Percentiles rank a stretch among this genome's conserved stretches.
Conservation (phyloP, 805 yeast species). For the Saturnispora kantuleensis region DNA sequence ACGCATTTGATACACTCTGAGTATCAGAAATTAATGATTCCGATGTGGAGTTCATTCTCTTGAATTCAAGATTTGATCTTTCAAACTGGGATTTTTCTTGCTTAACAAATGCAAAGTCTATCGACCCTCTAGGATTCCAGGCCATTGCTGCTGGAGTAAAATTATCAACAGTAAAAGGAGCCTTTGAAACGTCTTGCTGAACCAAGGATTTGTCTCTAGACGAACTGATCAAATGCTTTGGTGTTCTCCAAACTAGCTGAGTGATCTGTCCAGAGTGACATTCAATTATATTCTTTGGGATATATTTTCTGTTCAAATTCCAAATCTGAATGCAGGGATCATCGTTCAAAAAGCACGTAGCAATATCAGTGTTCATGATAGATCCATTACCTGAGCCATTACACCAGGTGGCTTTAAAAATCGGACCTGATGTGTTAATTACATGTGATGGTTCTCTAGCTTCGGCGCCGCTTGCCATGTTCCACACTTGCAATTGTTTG, state of each 20-base stretch:
- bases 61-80: constrained; percentile 9
- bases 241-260: constrained; percentile 48
- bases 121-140: constrained; percentile 43
- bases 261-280: constrained; percentile 40
- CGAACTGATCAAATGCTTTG: constrained; percentile 36
- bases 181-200: constrained; percentile 37
- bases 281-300: constrained; percentile 52
- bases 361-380: constrained; percentile 54
- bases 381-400: constrained; percentile 30
- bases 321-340: constrained; percentile 64
- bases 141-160: constrained; percentile 41
- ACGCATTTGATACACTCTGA: not conserved
- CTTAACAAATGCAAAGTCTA: constrained; percentile 40
- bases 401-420: constrained; percentile 67
- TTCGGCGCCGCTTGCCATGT: constrained; percentile 32
- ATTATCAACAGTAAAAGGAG: constrained; percentile 37
- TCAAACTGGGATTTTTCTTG: constrained; percentile 40
- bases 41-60: constrained; percentile 8
- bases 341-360: constrained; percentile 63
- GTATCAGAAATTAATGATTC: constrained; percentile 1
- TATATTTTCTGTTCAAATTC: constrained; percentile 57
- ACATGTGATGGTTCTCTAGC: constrained; percentile 56
- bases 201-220: constrained; percentile 41
- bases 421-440: constrained; percentile 67
- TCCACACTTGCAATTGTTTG: constrained; percentile 72